Conservation (phyloP, 805 yeast species). For the Saturnispora quitensis region DNA sequence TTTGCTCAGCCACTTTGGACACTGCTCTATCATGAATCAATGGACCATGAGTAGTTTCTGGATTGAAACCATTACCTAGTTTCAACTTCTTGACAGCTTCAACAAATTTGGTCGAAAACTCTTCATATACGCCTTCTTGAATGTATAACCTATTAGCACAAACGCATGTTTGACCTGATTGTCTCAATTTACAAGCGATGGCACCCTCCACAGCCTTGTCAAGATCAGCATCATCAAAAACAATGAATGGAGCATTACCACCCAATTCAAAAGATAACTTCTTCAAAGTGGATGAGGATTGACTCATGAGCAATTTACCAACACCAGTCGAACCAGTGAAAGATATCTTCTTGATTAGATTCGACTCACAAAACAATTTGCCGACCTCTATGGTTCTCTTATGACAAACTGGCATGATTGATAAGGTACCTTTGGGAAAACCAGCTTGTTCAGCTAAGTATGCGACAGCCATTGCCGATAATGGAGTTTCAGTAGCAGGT, state of each 20-base stretch:
- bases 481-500: conserved; percentile 59
- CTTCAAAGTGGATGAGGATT: conserved; percentile 81
- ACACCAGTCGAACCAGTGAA: conserved; percentile 63
- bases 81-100: conserved; percentile 47
- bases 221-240: conserved; percentile 78
- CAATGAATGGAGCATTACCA: conserved; percentile 90
- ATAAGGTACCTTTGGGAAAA: conserved; percentile 58
- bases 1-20: conserved; percentile 66
- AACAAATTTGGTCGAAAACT: conserved; percentile 53
- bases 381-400: conserved; percentile 58
- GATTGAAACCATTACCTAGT: conserved; percentile 74
- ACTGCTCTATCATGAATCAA: conserved; percentile 78
- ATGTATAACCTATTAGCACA: conserved; percentile 90
- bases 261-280: conserved; percentile 92
- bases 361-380: conserved; percentile 47
- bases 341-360: conserved; percentile 59
- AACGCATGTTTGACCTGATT: conserved; percentile 93
- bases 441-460: conserved; percentile 48
- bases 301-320: conserved; percentile 77
- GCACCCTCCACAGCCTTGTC: conserved; percentile 68
- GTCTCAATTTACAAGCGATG: conserved; percentile 77
- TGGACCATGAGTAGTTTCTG: conserved; percentile 79
- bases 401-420: conserved; percentile 54
- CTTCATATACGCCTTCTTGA: conserved; percentile 77
- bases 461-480: conserved; percentile 51